A percentile compares a stretch with the other conserved stretches of the same genome.
phyloP scores from a whole-genome alignment of 2,329 filamentous ascomycete genomes.

The Metarhizium album region DNA sequence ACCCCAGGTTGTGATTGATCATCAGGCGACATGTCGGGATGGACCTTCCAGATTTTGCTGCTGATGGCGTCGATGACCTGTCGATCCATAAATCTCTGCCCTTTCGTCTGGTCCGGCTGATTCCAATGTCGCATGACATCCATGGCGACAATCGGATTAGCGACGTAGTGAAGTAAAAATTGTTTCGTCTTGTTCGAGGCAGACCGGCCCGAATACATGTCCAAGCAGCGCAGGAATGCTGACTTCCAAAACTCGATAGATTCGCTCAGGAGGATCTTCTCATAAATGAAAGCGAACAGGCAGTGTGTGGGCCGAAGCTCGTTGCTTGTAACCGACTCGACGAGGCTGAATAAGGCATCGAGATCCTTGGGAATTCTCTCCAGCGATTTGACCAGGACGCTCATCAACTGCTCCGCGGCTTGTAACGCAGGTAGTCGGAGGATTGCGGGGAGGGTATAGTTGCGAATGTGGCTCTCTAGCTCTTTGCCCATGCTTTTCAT shows the following conservation, averaged over 20 bases:
- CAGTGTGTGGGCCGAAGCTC: constrained; percentile 69
- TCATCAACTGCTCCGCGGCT: constrained; percentile 77
- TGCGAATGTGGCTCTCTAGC: constrained; percentile 62
- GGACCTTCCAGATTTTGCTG: constrained; percentile 86
- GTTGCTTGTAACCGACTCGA: constrained; percentile 74
- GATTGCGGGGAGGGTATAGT: constrained; percentile 56
- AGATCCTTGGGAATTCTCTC: constrained; percentile 63
- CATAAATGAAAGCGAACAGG: constrained; percentile 75
- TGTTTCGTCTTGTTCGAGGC: constrained; percentile 85
- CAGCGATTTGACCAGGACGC: constrained; percentile 72
- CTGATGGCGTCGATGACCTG: constrained; percentile 83
- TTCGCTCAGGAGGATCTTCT: constrained; percentile 70
- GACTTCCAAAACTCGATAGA: constrained; percentile 79
- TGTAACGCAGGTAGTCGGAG: constrained; percentile 82
- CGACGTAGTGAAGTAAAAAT: constrained; percentile 81
- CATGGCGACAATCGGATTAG: constrained; percentile 94
- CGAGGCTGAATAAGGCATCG: constrained; percentile 73
- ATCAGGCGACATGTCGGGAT: constrained; percentile 70
- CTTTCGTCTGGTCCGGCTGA: constrained; percentile 40
- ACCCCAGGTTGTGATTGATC: constrained; percentile 78
- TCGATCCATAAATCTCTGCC: constrained; percentile 71
- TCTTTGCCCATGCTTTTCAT: constrained; percentile 61
- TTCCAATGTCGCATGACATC: constrained; percentile 82
- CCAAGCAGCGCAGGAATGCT: constrained; percentile 74
- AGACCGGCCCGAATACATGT: constrained; percentile 69